Evolutionary conservation across 78 protist genomes (phyloP).

Genomic region (Mastigamoeba balamuthi): DNA sequence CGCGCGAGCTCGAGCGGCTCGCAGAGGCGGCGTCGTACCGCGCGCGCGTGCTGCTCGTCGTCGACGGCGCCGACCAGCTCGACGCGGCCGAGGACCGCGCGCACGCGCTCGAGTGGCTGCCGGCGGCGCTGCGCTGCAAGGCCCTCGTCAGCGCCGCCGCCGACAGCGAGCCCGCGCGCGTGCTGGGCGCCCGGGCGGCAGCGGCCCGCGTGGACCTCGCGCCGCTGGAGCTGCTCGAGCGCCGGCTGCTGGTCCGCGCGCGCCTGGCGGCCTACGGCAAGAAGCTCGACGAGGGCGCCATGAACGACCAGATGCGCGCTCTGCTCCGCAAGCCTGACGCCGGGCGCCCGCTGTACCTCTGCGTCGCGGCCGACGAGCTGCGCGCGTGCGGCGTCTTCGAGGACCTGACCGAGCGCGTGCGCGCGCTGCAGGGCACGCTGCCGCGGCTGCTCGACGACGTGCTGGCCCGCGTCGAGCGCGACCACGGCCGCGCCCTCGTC

Average conservation of each 20-base stretch:
- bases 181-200: constrained; percentile 1
- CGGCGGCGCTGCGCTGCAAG: constrained; percentile 4
- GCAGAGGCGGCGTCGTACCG: constrained; percentile 2
- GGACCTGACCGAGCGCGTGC: constrained; percentile 33
- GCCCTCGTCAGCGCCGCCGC: constrained; percentile 5
- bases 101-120: constrained; percentile 46
- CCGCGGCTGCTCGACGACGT: constrained; percentile 27
- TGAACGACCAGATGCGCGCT: constrained; percentile 30
- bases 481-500: constrained; percentile 21
- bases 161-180: constrained; percentile 2
- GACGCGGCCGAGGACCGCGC: constrained; percentile 26
- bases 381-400: constrained; percentile 40
- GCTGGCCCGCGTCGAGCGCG: constrained; percentile 41
- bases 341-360: constrained; percentile 35
- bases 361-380: constrained; percentile 38
- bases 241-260: constrained; percentile 5
- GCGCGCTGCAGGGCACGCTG: constrained; percentile 11
- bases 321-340: constrained; percentile 37
- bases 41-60: constrained; percentile 17
- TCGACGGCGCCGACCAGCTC: constrained; percentile 58
- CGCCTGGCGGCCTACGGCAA: constrained; percentile 36
- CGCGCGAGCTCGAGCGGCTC: not conserved
- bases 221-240: constrained; percentile 20
- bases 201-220: constrained; percentile 7
- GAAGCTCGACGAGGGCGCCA: constrained; percentile 44